These are phyloP conservation scores for Xylaria palmicola DNA, from an alignment of 495 filamentous ascomycete species.

Conservation along the genomic window DNA sequence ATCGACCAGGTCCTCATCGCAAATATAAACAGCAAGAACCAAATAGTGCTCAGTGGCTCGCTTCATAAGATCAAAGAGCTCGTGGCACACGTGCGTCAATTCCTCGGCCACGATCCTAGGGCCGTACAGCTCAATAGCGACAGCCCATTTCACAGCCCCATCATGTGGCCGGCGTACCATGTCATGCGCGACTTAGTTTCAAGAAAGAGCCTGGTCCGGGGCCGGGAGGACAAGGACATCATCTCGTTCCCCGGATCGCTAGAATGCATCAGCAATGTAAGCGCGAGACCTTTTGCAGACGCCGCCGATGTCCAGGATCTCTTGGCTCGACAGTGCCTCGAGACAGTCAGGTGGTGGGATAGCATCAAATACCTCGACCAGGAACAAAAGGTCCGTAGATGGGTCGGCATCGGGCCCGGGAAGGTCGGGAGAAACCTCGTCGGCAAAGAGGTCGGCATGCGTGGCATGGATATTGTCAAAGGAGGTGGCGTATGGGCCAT, in stretches of 20 bases:
- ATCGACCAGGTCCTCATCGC: slow-evolving; percentile 88
- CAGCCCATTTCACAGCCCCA: slow-evolving; percentile 87
- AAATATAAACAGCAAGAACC: slow-evolving; percentile 93
- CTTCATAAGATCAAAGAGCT: slow-evolving; percentile 81
- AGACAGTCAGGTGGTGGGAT: slow-evolving; percentile 93
- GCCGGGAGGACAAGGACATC: slow-evolving; percentile 52
- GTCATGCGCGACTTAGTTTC: slow-evolving; percentile 67
- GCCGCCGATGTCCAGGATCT: slow-evolving; percentile 72
- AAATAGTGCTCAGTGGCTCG: slow-evolving; percentile 91
- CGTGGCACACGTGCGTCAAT: slow-evolving; percentile 86
- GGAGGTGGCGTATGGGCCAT: slow-evolving; percentile 95
- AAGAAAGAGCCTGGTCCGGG: slow-evolving; percentile 45
- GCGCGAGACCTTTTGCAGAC: slow-evolving; percentile 70
- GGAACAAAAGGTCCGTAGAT: slow-evolving; percentile 76
- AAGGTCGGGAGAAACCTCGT: slow-evolving; percentile 94
- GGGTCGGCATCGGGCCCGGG: slow-evolving; percentile 92
- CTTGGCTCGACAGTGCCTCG: slow-evolving; percentile 73
- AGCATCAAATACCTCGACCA: slow-evolving; percentile 88
- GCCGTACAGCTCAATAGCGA: slow-evolving; percentile 86
- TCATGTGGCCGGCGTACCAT: slow-evolving; percentile 82
- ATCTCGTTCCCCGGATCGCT: slow-evolving; percentile 68
- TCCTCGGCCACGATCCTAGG: slow-evolving; percentile 88
- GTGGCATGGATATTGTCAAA: slow-evolving; percentile 69
- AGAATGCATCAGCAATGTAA: slow-evolving; percentile 84
- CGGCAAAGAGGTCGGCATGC: slow-evolving; percentile 91